A percentile compares a stretch with the other conserved stretches of the same genome.
These are phyloP conservation scores for Primulina tabacum DNA, from an alignment of 257 asterid species.

Conservation along the genomic window DNA sequence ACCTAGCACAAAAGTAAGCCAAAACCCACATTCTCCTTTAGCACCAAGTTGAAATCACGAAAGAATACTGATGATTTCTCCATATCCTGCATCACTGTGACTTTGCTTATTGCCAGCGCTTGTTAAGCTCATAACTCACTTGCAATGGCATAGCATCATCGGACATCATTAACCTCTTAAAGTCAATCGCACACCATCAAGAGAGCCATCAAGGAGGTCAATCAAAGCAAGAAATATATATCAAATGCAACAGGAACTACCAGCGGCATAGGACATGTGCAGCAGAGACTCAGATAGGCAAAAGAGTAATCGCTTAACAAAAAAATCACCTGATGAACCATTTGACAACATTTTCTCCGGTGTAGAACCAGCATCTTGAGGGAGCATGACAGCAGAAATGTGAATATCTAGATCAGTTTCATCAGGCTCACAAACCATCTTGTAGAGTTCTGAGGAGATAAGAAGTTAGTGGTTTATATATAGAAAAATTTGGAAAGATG, in stretches of 20 bases:
- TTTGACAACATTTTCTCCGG: constrained; percentile 62
- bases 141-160: background rate
- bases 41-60: background rate
- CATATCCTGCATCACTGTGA: background rate
- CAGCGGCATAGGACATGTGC: background rate
- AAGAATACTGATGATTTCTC: background rate
- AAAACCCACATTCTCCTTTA: background rate
- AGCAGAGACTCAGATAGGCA: background rate
- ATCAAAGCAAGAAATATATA: background rate
- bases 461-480: constrained; percentile 16
- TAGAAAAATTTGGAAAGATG: background rate
- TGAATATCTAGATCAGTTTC: constrained; percentile 81
- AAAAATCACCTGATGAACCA: constrained; percentile 68
- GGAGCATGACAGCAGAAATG: constrained; percentile 84
- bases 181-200: background rate
- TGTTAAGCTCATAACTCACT: background rate
- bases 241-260: background rate
- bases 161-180: background rate
- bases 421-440: constrained; percentile 92
- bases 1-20: constrained; percentile 5
- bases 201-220: background rate
- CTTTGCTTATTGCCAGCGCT: background rate
- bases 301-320: constrained; percentile 1
- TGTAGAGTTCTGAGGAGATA: constrained; percentile 72
- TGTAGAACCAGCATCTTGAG: constrained; percentile 76